A percentile compares a stretch with the other conserved stretches of the same genome.
These are phyloP conservation scores for Crotalaria pallida DNA, from an alignment of 306 rosid genomes.

Conservation along the genomic window DNA sequence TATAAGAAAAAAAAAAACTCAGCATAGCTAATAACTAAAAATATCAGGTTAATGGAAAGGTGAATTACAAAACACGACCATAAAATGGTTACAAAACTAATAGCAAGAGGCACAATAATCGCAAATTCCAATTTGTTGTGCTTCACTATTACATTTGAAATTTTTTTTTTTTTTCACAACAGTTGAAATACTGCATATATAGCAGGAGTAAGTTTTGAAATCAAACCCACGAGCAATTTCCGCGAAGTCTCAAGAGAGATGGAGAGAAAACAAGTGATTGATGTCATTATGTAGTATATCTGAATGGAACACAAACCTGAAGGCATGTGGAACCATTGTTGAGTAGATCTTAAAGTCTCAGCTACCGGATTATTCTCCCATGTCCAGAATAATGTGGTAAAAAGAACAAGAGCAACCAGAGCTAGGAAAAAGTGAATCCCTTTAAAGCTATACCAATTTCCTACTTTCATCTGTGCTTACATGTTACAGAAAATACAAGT, in stretches of 20 bases:
- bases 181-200: neutral
- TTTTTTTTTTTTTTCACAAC: neutral
- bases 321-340: slow-evolving; percentile 34
- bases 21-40: slow-evolving; percentile 3
- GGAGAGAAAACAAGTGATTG: neutral
- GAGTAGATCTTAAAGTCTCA: slow-evolving; percentile 36
- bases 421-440: slow-evolving; percentile 49
- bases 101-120: neutral
- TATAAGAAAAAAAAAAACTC: neutral
- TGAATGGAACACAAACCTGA: slow-evolving; percentile 51
- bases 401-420: slow-evolving; percentile 43
- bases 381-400: slow-evolving; percentile 51
- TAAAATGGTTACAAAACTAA: slow-evolving; percentile 4
- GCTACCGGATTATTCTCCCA: slow-evolving; percentile 70
- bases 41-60: neutral
- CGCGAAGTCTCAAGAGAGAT: neutral
- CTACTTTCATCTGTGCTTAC: slow-evolving; percentile 58
- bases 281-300: slow-evolving; percentile 4
- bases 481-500: slow-evolving; percentile 10
- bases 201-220: no score
- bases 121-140: neutral
- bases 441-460: slow-evolving; percentile 32
- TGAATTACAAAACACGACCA: slow-evolving; percentile 1
- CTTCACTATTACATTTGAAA: neutral
- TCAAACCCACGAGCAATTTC: neutral